A percentile compares a stretch with the other conserved stretches of the same genome.
phyloP scores from a whole-genome alignment of 495 filamentous ascomycete genomes.

The Xylaria cubensis region DNA sequence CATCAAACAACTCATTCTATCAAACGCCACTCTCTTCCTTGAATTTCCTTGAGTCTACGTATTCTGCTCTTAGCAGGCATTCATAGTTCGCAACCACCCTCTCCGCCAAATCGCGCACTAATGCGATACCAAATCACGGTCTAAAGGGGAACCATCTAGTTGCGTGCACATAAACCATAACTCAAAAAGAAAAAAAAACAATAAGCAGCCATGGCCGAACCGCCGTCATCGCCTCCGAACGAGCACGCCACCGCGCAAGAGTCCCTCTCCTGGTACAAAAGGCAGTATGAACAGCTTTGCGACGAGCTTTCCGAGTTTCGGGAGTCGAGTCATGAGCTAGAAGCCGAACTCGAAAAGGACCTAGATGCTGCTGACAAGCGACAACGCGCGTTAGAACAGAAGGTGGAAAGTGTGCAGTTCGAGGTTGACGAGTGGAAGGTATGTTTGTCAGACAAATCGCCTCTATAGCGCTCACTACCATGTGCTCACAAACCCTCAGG shows the following conservation, averaged over 20 bases:
- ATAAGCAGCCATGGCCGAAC: slow-evolving; percentile 61
- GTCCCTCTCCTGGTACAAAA: slow-evolving; percentile 89
- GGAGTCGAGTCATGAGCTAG: slow-evolving; percentile 88
- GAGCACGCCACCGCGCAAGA: slow-evolving; percentile 67
- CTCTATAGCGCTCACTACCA: not conserved
- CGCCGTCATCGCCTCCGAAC: slow-evolving; percentile 67
- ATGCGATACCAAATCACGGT: slow-evolving; percentile 18
- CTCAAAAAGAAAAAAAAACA: not conserved
- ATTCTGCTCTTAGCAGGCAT: slow-evolving; percentile 9
- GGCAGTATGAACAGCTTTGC: slow-evolving; percentile 93
- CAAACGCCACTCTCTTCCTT: slow-evolving; percentile 4
- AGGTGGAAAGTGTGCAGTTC: slow-evolving; percentile 80
- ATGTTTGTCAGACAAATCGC: slow-evolving; percentile 36
- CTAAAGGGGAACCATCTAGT: slow-evolving; percentile 15
- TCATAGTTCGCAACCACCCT: not conserved
- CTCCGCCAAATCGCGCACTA: not conserved
- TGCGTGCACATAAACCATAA: slow-evolving; percentile 6
- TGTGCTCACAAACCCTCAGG: slow-evolving; percentile 56
- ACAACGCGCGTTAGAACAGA: slow-evolving; percentile 83
- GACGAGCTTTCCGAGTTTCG: slow-evolving; percentile 94
- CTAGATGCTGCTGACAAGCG: slow-evolving; percentile 94
- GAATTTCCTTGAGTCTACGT: slow-evolving; percentile 11
- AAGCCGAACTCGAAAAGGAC: slow-evolving; percentile 95
- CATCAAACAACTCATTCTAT: slow-evolving; percentile 1
- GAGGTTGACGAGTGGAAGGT: slow-evolving; percentile 99